Evolutionary conservation across 2,329 filamentous ascomycete genomes (phyloP).

Genomic region (Lasiodiplodia sp.): DNA sequence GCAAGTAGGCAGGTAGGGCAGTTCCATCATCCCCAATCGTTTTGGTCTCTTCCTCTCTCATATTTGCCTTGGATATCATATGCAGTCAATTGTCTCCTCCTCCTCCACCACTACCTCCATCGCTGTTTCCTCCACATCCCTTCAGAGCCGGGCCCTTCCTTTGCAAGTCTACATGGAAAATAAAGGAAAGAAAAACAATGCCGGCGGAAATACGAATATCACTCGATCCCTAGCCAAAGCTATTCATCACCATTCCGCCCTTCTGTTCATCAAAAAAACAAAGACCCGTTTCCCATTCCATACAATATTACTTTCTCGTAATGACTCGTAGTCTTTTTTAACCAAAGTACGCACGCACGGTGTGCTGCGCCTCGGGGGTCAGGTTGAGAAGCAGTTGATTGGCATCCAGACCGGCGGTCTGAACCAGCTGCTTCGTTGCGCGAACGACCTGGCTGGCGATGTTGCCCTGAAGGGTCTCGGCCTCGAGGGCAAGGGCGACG

Average conservation of each 20-base stretch:
- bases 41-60: background rate
- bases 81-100: conserved; percentile 6
- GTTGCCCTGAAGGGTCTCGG: conserved; percentile 86
- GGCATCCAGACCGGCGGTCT: conserved; percentile 76
- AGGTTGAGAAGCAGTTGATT: conserved; percentile 78
- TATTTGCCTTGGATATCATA: conserved; percentile 25
- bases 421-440: conserved; percentile 79
- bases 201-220: background rate
- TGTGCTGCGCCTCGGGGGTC: conserved; percentile 79
- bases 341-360: conserved; percentile 79
- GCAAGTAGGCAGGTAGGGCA: background rate
- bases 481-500: conserved; percentile 87
- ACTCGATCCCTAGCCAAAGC: background rate
- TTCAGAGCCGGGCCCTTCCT: background rate
- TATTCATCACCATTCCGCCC: background rate
- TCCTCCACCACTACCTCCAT: background rate
- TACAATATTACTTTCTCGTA: background rate
- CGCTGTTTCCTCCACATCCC: background rate
- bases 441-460: conserved; percentile 78
- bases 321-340: conserved; percentile 46
- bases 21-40: background rate
- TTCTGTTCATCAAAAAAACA: background rate
- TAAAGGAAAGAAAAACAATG: background rate
- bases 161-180: conserved; percentile 9
- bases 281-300: background rate